These are phyloP conservation scores for Phascolomyces articulosus DNA, from an alignment of 371 early-diverging fungal genomes.

Conservation along the genomic window DNA sequence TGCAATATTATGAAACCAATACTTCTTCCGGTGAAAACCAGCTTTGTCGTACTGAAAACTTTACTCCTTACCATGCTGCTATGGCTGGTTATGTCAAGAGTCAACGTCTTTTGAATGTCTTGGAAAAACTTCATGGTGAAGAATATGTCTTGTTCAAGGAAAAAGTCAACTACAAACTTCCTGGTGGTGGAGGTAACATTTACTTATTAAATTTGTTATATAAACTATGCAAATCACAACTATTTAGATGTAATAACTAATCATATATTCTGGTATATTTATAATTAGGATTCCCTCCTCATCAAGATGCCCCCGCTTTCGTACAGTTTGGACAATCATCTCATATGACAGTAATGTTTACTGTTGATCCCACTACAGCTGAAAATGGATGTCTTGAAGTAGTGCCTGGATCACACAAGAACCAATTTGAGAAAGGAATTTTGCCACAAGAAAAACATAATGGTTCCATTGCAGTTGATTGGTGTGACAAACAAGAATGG, in stretches of 20 bases:
- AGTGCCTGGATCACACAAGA: conserved; percentile 56
- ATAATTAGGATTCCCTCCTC: conserved; percentile 44
- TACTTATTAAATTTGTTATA: too few relatives aligned
- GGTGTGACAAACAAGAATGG: conserved; percentile 52
- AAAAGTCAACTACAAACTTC: conserved; percentile 61
- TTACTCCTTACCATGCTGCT: conserved; percentile 51
- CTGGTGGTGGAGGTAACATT: conserved; percentile 55
- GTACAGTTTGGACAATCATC: conserved; percentile 53
- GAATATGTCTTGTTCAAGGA: conserved; percentile 61
- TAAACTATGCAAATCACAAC: too few relatives aligned
- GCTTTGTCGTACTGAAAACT: conserved; percentile 62
- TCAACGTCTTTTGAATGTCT: conserved; percentile 37
- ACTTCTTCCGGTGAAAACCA: conserved; percentile 36
- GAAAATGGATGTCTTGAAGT: conserved; percentile 61
- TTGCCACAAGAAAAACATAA: conserved; percentile 46
- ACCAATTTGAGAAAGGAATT: conserved; percentile 24
- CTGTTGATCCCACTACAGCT: conserved; percentile 51
- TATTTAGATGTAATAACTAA: not conserved
- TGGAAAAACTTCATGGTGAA: conserved; percentile 50
- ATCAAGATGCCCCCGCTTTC: conserved; percentile 64
- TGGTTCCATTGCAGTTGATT: conserved; percentile 47
- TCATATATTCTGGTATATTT: not conserved
- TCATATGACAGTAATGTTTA: conserved; percentile 59
- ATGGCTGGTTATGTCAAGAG: conserved; percentile 45
- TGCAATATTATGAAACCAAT: conserved; percentile 62